Base-by-base conservation (phyloP, 208 protist species). In the Trypanosoma avium region DNA sequence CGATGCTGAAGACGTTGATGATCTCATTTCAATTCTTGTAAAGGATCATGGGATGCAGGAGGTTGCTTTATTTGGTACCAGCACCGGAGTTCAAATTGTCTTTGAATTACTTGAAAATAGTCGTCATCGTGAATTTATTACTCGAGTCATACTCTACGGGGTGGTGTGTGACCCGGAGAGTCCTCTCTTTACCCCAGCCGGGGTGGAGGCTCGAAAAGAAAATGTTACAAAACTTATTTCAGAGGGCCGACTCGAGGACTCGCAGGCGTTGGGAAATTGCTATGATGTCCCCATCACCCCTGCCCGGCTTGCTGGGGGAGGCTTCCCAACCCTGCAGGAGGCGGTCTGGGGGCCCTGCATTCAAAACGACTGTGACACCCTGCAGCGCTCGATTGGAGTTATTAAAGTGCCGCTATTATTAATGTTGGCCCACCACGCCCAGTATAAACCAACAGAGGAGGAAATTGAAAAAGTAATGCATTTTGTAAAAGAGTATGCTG, bases 251-350 rank as follows among this genome's bases (percentile, higher is more conserved):
- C 49, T 70, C 6, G 82, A 85, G 63, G 82, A 92, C 57, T 71
- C 77, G 10, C 43, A 29, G 4, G 78, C 77, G 19, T 70, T 92
- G 75, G 43, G 10, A 12, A 48, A 71, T 2, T 45, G 76, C 66
- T 92, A 92, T 58, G 86, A 92, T 68, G 86, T 92, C 27, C 66
- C 80, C 10, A 59, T 92, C 21, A 92, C 86, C 10, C 74, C 86
- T 2, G 77, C 80, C 17, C 82, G 86, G 10, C 75, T 88, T 30
- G 46, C 35, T 29, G 48, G 63, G 36, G 73, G 69, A 27, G 76
- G 72, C 15, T 84, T 68, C 52, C 64, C 81, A 9, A 83, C 81
- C 13, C 56, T 92, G n/a, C 86, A 92, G 69, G 86, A 92, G 68
- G 86, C 82, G 2, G 63, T 92, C 29, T 92, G 86, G 86, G 65